These are phyloP conservation scores for Eragrostis curvula DNA, from an alignment of 176 grass and related monocot species.

Conservation along the genomic window DNA sequence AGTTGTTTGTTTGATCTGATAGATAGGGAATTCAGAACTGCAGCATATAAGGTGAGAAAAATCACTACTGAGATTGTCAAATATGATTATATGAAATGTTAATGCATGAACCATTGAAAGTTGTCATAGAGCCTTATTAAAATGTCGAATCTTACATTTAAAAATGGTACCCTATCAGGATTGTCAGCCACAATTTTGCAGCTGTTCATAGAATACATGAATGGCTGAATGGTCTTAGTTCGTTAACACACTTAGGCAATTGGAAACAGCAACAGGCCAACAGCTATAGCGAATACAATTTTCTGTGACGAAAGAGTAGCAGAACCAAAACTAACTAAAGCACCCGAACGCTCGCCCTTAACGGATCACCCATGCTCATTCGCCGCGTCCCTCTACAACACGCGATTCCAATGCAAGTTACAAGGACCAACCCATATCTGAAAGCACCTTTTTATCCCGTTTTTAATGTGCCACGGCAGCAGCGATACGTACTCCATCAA, in stretches of 20 bases:
- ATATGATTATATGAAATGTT: background rate
- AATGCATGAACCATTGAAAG: background rate
- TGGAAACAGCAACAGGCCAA: too few species aligned
- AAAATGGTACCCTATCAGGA: background rate
- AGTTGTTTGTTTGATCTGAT: background rate
- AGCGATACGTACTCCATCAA: background rate
- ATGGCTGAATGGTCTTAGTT: background rate
- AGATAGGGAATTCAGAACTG: constrained; percentile 7
- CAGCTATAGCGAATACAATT: too few species aligned
- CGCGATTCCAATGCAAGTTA: background rate
- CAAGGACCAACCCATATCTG: background rate
- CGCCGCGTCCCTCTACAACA: constrained; percentile 22
- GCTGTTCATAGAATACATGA: background rate
- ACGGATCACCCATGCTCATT: background rate
- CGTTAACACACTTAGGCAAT: background rate
- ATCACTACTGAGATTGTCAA: background rate
- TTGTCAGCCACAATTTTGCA: background rate
- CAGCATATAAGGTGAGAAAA: constrained; percentile 20
- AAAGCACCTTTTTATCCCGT: constrained; percentile 15
- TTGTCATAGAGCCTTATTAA: background rate
- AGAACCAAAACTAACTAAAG: background rate
- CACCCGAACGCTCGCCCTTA: background rate
- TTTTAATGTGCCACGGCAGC: constrained; percentile 19
- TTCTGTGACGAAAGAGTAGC: background rate
- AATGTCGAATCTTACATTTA: background rate